These are phyloP conservation scores for Termitomyces bulborhizus DNA, from an alignment of 768 basidiomycete species.

Conservation along the genomic window DNA sequence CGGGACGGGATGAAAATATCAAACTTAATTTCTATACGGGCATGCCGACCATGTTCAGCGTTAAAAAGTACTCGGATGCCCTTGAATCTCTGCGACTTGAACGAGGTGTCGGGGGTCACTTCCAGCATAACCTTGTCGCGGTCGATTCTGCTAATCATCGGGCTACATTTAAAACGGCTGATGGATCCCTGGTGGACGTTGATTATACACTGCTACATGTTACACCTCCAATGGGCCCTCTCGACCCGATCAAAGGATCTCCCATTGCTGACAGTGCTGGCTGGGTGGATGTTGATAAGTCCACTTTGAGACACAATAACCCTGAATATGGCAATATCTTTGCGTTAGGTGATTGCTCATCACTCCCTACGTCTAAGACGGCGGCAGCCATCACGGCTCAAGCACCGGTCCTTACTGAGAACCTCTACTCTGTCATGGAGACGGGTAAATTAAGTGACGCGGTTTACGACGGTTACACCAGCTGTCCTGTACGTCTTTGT, in stretches of 20 bases:
- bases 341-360: slow-evolving; percentile 88
- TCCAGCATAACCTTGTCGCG: slow-evolving; percentile 77
- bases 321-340: slow-evolving; percentile 80
- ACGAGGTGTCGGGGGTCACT: slow-evolving; percentile 76
- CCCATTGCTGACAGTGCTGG: slow-evolving; percentile 77
- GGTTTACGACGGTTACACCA: slow-evolving; percentile 83
- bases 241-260: slow-evolving; percentile 71
- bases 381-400: slow-evolving; percentile 91
- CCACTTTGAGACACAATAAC: slow-evolving; percentile 79
- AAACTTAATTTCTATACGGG: slow-evolving; percentile 81
- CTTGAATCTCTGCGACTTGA: slow-evolving; percentile 70
- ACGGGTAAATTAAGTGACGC: slow-evolving; percentile 66
- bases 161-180: slow-evolving; percentile 81
- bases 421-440: slow-evolving; percentile 70
- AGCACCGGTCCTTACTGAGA: slow-evolving; percentile 87
- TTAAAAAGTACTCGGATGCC: slow-evolving; percentile 92
- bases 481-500: slow-evolving; percentile 63
- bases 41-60: slow-evolving; percentile 94
- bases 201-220: slow-evolving; percentile 84
- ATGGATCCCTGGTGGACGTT: slow-evolving; percentile 61
- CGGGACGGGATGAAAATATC: slow-evolving; percentile 50
- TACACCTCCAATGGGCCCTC: slow-evolving; percentile 88
- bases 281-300: slow-evolving; percentile 84
- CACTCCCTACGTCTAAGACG: slow-evolving; percentile 92
- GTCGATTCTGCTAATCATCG: slow-evolving; percentile 65